Evolutionary conservation across 202 grass and related monocot genomes (phyloP).

Genomic region (Panicum hallii): DNA sequence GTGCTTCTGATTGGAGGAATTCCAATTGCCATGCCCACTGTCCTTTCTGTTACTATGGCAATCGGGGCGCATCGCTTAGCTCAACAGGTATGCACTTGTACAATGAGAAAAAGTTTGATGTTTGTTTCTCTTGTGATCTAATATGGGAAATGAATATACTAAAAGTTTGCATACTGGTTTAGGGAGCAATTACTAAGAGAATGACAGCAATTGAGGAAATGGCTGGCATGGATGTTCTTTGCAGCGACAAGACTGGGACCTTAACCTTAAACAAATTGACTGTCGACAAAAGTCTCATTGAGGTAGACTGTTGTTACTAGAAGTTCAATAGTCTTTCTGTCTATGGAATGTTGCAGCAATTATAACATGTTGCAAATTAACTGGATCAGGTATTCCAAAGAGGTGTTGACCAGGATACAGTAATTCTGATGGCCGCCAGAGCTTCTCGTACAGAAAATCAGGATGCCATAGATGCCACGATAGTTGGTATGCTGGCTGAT

Average conservation of each 20-base stretch:
- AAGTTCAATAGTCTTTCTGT: not conserved
- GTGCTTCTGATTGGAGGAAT: slow-evolving; percentile 96
- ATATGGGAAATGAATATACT: slow-evolving; percentile 2
- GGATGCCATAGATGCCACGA: slow-evolving; percentile 98
- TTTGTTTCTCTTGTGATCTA: slow-evolving; percentile 12
- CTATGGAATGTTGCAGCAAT: not conserved
- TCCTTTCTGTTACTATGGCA: slow-evolving; percentile 95
- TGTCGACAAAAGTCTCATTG: slow-evolving; percentile 82
- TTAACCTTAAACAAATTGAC: slow-evolving; percentile 93
- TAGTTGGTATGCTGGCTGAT: slow-evolving; percentile 95
- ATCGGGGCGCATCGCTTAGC: slow-evolving; percentile 84
- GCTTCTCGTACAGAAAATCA: slow-evolving; percentile 96
- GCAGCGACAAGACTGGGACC: slow-evolving; percentile 93
- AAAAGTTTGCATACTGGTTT: slow-evolving; percentile 37
- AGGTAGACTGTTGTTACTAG: slow-evolving; percentile 45
- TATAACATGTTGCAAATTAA: slow-evolving; percentile 24
- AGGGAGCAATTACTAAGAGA: slow-evolving; percentile 96
- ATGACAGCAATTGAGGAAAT: slow-evolving; percentile 99
- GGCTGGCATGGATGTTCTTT: slow-evolving; percentile 96
- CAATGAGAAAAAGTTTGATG: slow-evolving; percentile 5
- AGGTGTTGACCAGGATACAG: slow-evolving; percentile 70
- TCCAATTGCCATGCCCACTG: slow-evolving; percentile 96
- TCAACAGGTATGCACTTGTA: slow-evolving; percentile 61
- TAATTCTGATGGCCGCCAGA: slow-evolving; percentile 92
- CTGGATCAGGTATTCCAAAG: slow-evolving; percentile 78